Conservation (phyloP, 1,139 yeast species). For the Geotrichum reessii region DNA sequence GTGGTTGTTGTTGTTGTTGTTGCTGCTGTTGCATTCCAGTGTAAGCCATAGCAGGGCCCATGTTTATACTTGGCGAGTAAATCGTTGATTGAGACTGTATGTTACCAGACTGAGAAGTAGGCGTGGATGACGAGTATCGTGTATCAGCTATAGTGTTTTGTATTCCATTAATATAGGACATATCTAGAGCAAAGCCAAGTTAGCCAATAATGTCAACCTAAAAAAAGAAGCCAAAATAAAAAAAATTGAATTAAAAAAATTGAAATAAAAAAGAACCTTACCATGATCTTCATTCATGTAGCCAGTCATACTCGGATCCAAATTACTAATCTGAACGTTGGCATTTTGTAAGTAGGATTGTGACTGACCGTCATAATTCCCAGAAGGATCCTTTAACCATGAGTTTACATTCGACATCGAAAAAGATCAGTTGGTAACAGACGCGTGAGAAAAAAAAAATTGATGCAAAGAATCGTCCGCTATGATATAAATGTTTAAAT, state of each 20-base stretch:
- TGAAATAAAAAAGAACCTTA: background rate
- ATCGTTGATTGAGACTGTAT: slow-evolving; percentile 4
- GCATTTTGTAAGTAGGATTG: slow-evolving; percentile 6
- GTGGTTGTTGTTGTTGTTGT: background rate
- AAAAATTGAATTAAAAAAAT: too few species aligned
- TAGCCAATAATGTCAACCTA: background rate
- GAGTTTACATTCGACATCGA: slow-evolving; percentile 8
- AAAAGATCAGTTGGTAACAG: background rate
- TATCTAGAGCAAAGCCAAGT: background rate
- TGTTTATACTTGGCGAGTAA: background rate
- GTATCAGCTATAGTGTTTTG: background rate
- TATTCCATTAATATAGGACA: slow-evolving; percentile 5
- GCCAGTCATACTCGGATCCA: slow-evolving; percentile 1
- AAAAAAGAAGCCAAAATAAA: background rate
- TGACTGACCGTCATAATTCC: slow-evolving; percentile 2
- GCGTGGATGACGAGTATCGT: background rate
- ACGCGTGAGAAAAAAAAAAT: background rate
- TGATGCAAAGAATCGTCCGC: background rate
- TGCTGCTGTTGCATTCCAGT: background rate
- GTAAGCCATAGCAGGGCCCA: background rate
- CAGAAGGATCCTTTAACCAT: slow-evolving; percentile 12
- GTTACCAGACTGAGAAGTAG: background rate
- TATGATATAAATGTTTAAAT: background rate
- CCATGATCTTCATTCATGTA: slow-evolving; percentile 6
- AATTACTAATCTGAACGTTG: background rate